Evolutionary conservation across 768 basidiomycete species (phyloP).

Genomic region (Boletus subcaerulescens): DNA sequence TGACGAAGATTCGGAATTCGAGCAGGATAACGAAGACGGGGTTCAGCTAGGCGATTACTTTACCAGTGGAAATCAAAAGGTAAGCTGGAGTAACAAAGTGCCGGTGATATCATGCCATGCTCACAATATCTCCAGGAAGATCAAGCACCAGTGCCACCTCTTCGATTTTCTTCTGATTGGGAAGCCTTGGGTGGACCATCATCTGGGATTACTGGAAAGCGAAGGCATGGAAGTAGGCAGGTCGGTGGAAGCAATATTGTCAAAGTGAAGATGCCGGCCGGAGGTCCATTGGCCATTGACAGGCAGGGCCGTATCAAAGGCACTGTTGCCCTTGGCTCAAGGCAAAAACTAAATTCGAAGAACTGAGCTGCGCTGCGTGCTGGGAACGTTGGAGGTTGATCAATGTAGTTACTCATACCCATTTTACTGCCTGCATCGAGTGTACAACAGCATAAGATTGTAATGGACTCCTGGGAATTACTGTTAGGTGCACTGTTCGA

Average conservation of each 20-base stretch:
- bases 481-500: not conserved
- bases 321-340: constrained; percentile 24
- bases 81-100: not conserved
- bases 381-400: constrained; percentile 2
- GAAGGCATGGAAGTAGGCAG: constrained; percentile 7
- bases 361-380: constrained; percentile 14
- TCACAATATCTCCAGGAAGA: constrained; percentile 7
- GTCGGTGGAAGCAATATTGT: constrained; percentile 19
- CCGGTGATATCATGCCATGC: not conserved
- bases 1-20: constrained; percentile 11
- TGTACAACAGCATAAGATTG: too few species aligned
- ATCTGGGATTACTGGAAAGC: constrained; percentile 9
- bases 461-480: not conserved
- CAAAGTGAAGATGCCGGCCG: constrained; percentile 20
- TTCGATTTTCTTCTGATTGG: constrained; percentile 23
- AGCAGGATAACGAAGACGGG: constrained; percentile 24
- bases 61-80: constrained; percentile 8
- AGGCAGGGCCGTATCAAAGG: constrained; percentile 23
- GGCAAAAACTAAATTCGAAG: constrained; percentile 31
- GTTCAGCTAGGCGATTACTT: not conserved
- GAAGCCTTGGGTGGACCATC: constrained; percentile 1
- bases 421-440: not conserved
- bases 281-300: constrained; percentile 21
- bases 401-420: not conserved
- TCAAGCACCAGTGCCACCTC: not conserved